Base-by-base conservation (phyloP, 495 filamentous ascomycete species). In the Corynascus novoguineensis region DNA sequence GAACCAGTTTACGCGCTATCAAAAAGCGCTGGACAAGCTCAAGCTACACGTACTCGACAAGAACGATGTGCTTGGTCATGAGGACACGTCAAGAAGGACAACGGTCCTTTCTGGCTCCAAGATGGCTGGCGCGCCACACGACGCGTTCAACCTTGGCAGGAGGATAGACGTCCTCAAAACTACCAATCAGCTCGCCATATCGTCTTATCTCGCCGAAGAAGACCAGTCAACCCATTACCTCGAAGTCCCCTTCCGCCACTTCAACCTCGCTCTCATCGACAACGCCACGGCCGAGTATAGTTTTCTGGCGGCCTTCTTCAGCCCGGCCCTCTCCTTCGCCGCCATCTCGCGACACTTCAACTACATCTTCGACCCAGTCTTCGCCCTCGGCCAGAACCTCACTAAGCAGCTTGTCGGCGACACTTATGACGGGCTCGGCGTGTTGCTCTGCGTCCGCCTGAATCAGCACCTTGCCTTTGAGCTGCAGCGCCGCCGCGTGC, bases 271-370 rank as follows among this genome's bases (percentile, higher is more conserved):
- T 2, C 77, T 98, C 21, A 78, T 96, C 56, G 93, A 97, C 74
- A 98, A 98, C 65, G 85, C 88, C 1, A 88, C 89, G n/a, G 84
- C 90, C 21, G 93, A 98, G 69, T 97, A 97, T 71, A 86, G 88
- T 9, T 97, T 98, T 64, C 81, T 97, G 46, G 87, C 89, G 1
- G 77, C 87, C 25, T 96, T 96, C 75, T 96, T 98, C 79, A 80
- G 84, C 11, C 80, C 82, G 0, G 69, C 81, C 2, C 69, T 81
- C 21, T 77, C 77, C 21, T 83, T 78, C 60, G 68, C 81, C 28
- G 67, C 73, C n/a, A 82, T 87, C 47, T 78, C 78, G 24, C 73
- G 74, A 22, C 76, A 88, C 59, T 95, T 97, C 64, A 75, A 77
- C 46, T 83, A 86, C 60, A 89, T 97, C 38, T 97, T 97, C 64